Percentiles rank a stretch among this genome's conserved stretches.
Evolutionary conservation across 768 basidiomycete species (phyloP).

Genomic region (Mycena vitilis): DNA sequence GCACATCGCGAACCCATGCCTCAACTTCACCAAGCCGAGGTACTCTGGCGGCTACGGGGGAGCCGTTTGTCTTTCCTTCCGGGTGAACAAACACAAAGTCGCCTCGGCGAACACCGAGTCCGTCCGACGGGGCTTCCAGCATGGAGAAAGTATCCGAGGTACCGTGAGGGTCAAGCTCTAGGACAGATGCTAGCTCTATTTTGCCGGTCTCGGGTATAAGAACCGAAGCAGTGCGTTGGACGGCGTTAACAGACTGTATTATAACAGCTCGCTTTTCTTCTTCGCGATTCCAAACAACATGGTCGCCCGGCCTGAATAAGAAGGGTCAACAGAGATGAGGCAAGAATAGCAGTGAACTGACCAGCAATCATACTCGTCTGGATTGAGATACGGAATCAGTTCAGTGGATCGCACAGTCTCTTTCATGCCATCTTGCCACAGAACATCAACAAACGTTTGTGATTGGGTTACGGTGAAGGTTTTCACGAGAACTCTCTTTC

Average conservation of each 20-base stretch:
- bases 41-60: slow-evolving; percentile 68
- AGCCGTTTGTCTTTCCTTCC: slow-evolving; percentile 78
- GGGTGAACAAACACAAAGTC: slow-evolving; percentile 87
- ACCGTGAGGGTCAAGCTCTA: slow-evolving; percentile 92
- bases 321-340: slow-evolving; percentile 3
- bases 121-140: slow-evolving; percentile 59
- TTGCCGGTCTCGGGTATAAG: slow-evolving; percentile 64
- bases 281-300: slow-evolving; percentile 87
- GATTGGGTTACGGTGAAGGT: slow-evolving; percentile 78
- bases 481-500: slow-evolving; percentile 57
- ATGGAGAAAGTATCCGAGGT: slow-evolving; percentile 61
- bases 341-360: slow-evolving; percentile 47
- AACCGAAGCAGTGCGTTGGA: slow-evolving; percentile 77
- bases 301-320: slow-evolving; percentile 84
- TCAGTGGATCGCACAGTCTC: slow-evolving; percentile 72
- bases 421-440: slow-evolving; percentile 89
- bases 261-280: slow-evolving; percentile 73
- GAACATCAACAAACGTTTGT: slow-evolving; percentile 71
- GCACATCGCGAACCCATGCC: slow-evolving; percentile 76
- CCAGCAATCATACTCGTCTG: slow-evolving; percentile 95
- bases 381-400: slow-evolving; percentile 84
- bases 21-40: slow-evolving; percentile 90
- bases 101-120: slow-evolving; percentile 84
- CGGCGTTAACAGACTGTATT: slow-evolving; percentile 81
- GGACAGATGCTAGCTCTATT: slow-evolving; percentile 77